These are phyloP conservation scores for Medicago truncatula DNA, from an alignment of 306 rosid genomes.

Conservation along the genomic window MtrunA17r5.0-ANR NC_053046.1:33645501-33646000, in stretches of 20 bases:
- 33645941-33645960: slow-evolving; percentile 86
- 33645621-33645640: slow-evolving; percentile 18
- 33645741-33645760: slow-evolving; percentile 28
- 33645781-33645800: slow-evolving; percentile 94
- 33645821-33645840: slow-evolving; percentile 96
- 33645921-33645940: slow-evolving; percentile 96
- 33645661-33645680: slow-evolving; percentile 27
- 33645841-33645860: slow-evolving; percentile 95
- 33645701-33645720: not conserved
- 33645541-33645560: slow-evolving; percentile 1
- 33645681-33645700: not conserved
- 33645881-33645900: slow-evolving; percentile 95
- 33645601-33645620: not conserved
- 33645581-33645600: not conserved
- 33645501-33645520: too few species aligned
- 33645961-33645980: slow-evolving; percentile 94
- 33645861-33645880: slow-evolving; percentile 83
- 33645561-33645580: not conserved
- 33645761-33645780: slow-evolving; percentile 67
- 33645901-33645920: slow-evolving; percentile 90
- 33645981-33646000: slow-evolving; percentile 51
- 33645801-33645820: slow-evolving; percentile 91
- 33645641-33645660: slow-evolving; percentile 15
- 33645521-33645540: not conserved
- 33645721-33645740: slow-evolving; percentile 19